Conservation (phyloP, 2,329 filamentous ascomycete species). For the Talaromyces sp. region DNA sequence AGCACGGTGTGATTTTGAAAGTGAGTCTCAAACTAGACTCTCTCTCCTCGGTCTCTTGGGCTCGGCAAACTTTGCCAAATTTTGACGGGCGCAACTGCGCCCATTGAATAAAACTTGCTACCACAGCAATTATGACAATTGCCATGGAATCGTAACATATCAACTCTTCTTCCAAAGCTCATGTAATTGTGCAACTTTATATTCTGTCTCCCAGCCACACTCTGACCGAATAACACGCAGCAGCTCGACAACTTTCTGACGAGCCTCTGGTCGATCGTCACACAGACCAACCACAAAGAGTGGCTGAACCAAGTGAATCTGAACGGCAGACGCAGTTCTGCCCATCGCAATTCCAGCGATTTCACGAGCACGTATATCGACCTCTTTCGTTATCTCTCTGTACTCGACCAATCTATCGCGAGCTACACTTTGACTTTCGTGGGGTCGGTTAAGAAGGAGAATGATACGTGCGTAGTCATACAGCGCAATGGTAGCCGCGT, state of each 20-base stretch:
- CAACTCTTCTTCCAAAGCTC: conserved; percentile 24
- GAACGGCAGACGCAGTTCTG: conserved; percentile 51
- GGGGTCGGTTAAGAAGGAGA: conserved; percentile 56
- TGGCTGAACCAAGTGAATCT: conserved; percentile 55
- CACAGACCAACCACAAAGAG: conserved; percentile 58
- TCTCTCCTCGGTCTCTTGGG: too few species aligned
- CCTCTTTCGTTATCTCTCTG: conserved; percentile 51
- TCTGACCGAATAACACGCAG: conserved; percentile 56
- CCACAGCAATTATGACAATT: too few species aligned
- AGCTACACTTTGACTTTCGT: conserved; percentile 51
- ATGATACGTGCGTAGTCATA: conserved; percentile 62
- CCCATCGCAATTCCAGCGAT: conserved; percentile 56
- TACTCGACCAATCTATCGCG: conserved; percentile 53
- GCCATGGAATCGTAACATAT: background rate
- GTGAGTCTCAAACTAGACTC: too few species aligned
- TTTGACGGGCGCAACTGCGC: too few species aligned
- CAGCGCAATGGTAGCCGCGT: conserved; percentile 59
- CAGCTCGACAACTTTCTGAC: conserved; percentile 50
- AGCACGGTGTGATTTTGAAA: too few species aligned
- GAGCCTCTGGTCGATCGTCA: conserved; percentile 48
- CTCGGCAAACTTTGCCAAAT: too few species aligned
- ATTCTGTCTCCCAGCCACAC: conserved; percentile 56
- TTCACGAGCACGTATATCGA: conserved; percentile 52
- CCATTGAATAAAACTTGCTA: too few species aligned
- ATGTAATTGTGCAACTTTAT: conserved; percentile 48